phyloP scores from a whole-genome alignment of 305 asterid genomes.

The Striga hermonthica region DNA sequence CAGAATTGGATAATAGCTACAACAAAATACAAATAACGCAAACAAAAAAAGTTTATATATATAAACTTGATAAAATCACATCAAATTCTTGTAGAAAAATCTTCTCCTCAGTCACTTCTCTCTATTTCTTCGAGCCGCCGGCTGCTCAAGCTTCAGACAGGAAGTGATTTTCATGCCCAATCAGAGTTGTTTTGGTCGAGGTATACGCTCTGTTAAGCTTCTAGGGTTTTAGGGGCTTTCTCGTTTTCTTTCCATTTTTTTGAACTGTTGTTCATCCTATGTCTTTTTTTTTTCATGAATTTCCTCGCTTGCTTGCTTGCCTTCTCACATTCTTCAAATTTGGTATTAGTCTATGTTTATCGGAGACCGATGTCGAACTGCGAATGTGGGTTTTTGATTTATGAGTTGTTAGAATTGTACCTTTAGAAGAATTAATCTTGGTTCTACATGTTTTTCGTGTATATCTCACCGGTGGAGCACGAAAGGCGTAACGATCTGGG shows the following conservation, averaged over 20 bases:
- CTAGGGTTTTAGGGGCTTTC: constrained; percentile 47
- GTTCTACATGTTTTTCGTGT: too few species aligned
- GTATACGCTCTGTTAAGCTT: constrained; percentile 16
- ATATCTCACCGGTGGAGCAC: too few species aligned
- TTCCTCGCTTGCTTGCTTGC: neutral
- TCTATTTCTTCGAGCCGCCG: constrained; percentile 11
- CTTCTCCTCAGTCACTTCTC: constrained; percentile 21
- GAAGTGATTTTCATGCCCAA: neutral
- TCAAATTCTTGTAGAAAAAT: constrained; percentile 16
- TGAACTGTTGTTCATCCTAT: neutral
- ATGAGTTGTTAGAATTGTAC: constrained; percentile 7
- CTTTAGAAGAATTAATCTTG: neutral
- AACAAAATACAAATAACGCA: neutral
- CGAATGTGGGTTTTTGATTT: constrained; percentile 24
- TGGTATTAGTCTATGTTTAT: neutral
- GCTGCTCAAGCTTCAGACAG: neutral
- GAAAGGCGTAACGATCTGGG: too few species aligned
- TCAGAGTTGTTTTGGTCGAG: constrained; percentile 28
- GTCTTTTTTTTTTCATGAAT: neutral
- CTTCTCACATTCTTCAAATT: constrained; percentile 7
- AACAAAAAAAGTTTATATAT: too few species aligned
- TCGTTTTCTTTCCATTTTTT: constrained; percentile 25
- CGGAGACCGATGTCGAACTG: neutral
- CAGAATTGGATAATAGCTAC: neutral
- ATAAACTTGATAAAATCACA: neutral